These are phyloP conservation scores for Citrullus mucosospermus DNA, from an alignment of 306 rosid species.

Conservation along the genomic window DNA sequence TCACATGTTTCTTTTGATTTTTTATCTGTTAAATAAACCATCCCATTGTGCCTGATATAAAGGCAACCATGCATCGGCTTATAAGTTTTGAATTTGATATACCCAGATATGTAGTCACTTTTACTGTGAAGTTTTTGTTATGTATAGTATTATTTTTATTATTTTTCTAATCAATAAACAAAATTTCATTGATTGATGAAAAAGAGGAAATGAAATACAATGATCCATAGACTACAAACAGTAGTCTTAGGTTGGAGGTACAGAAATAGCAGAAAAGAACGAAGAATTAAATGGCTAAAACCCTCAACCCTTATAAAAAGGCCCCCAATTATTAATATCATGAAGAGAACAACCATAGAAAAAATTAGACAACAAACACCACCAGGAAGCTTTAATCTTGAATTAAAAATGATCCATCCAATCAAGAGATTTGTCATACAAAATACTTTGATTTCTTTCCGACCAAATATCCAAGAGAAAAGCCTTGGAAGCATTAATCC, in stretches of 20 bases:
- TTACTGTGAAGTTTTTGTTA: not conserved
- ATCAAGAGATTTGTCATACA: not conserved
- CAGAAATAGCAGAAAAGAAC: not conserved
- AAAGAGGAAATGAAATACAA: not conserved
- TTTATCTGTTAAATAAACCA: conserved; percentile 6
- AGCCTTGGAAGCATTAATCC: not conserved
- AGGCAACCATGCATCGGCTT: not conserved
- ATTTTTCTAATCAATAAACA: not conserved
- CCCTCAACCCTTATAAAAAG: not conserved
- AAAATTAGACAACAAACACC: not conserved
- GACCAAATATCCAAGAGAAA: not conserved
- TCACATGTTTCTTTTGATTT: not conserved
- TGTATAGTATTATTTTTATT: too few relatives aligned
- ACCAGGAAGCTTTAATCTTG: not conserved
- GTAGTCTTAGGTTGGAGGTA: not conserved
- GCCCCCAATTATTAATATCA: not conserved
- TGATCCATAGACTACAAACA: not conserved
- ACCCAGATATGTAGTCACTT: not conserved
- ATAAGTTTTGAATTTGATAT: not conserved
- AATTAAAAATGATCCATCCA: not conserved
- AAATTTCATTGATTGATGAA: not conserved
- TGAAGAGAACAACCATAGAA: not conserved
- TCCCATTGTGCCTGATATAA: not conserved
- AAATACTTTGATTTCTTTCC: not conserved
- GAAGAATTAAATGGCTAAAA: not conserved